A percentile compares a stretch with the other conserved stretches of the same genome.
phyloP scores from a whole-genome alignment of 805 yeast species.

The Metschnikowia anglica region DNA sequence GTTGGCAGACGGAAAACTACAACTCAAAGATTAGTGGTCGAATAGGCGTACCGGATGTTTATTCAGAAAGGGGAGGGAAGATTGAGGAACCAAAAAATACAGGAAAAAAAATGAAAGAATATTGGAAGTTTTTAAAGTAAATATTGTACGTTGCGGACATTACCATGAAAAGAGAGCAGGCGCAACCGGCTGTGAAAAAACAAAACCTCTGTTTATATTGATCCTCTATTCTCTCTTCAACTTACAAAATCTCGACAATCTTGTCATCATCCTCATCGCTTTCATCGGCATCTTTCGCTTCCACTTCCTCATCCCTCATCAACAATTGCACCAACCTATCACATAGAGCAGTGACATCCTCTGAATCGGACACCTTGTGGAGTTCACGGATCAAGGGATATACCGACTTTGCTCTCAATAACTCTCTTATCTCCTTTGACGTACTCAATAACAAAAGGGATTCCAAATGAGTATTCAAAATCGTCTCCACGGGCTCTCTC shows the following conservation, averaged over 20 bases:
- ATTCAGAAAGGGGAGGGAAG: background rate
- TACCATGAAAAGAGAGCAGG: too few species aligned
- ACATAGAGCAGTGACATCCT: slow-evolving; percentile 60
- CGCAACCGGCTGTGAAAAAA: too few species aligned
- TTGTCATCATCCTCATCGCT: slow-evolving; percentile 49
- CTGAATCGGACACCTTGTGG: slow-evolving; percentile 55
- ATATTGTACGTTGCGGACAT: too few species aligned
- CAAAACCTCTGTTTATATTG: too few species aligned
- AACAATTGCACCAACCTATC: slow-evolving; percentile 86
- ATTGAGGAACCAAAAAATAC: background rate
- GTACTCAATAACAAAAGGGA: slow-evolving; percentile 77
- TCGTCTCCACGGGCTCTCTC: slow-evolving; percentile 69
- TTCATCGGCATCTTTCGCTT: slow-evolving; percentile 23
- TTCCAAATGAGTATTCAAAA: slow-evolving; percentile 74
- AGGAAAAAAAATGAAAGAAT: background rate
- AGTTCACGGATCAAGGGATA: slow-evolving; percentile 86
- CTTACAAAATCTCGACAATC: slow-evolving; percentile 51
- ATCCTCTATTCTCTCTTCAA: too few species aligned
- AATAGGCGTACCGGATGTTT: background rate
- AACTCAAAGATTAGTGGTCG: slow-evolving; percentile 31
- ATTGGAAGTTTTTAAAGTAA: too few species aligned
- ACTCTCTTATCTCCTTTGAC: slow-evolving; percentile 69
- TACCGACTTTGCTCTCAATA: slow-evolving; percentile 74
- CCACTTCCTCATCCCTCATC: slow-evolving; percentile 73
- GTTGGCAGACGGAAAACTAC: slow-evolving; percentile 48